Evolutionary conservation across 2,329 filamentous ascomycete genomes (phyloP), one percentile per base, ranked within the genome.

Genomic region (Gaeumannomyces sp.): DNA sequence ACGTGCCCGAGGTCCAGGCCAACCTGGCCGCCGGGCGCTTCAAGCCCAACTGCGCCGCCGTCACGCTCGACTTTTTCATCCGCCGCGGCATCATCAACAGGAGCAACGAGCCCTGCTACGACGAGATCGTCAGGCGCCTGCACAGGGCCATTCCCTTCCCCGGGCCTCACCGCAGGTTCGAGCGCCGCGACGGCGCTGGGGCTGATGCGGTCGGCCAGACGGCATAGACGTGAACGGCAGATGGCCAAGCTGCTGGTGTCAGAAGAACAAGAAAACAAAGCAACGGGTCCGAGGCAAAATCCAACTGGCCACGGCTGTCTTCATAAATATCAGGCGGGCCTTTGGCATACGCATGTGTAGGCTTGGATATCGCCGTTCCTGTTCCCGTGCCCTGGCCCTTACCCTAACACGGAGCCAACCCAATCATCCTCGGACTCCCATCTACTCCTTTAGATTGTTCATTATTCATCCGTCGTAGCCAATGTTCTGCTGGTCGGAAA

Each of bases 31-130:
- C 80, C 63, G 92, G 91, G 19, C 85, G 89, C 70, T 99, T 94
- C 80, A 99, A 99, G 80, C 90, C 93, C 2, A 98, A 98, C 75
- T 97, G 93, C 76, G 89, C 91, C 19, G 75, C 95, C 65, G 85
- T 96, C 61, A 78, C 95, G 73, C 77, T 97, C 60, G 93, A 98
- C 75, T 99, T 98, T 78, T 91, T 99, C 73, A 82, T 96, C 69
- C 85, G 94, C 64, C 91, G 93, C 76, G 90, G 91, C 0, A 85
- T 97, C 67, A 73, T 97, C 72, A 96, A 89, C 11, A 76, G 80
- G 59, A 90, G 91, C 70, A 92, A 93, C 73, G 93, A 98, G 78
- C 83, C 84, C 62, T 80, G 94, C 72, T 93, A 89, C 73, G 81
- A 89, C 67, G 88, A 93, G 77, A 93, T 98, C 71, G 80, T 86